Percentiles rank a stretch among this genome's conserved stretches.
Conservation (phyloP, 2,329 filamentous ascomycete species). For the Monilinia fructigena region DNA sequence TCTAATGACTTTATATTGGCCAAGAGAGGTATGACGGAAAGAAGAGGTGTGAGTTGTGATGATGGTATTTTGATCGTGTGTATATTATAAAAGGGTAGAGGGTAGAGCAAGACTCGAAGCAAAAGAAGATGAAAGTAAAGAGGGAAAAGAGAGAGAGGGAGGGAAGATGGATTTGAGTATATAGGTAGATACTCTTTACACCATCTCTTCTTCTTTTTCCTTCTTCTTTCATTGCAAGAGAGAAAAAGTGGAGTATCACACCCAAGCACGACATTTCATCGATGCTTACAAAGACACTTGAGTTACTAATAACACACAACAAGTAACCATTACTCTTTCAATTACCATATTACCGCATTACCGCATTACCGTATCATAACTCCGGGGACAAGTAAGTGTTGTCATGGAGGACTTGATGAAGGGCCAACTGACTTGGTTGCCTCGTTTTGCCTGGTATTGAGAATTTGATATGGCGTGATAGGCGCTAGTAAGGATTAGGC, state of each 20-base stretch:
- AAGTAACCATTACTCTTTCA: not conserved
- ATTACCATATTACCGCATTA: not conserved
- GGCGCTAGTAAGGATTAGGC: constrained; percentile 20
- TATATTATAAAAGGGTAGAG: not conserved
- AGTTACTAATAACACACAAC: not conserved
- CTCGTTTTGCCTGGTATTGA: not conserved
- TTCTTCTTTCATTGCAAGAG: not conserved
- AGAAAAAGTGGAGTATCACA: constrained; percentile 11
- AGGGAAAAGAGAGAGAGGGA: not conserved
- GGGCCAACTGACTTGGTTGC: not conserved
- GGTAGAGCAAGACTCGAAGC: not conserved
- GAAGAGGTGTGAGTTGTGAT: not conserved
- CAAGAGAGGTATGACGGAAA: not conserved
- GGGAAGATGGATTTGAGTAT: constrained; percentile 15
- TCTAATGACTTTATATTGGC: not conserved
- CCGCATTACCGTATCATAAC: not conserved
- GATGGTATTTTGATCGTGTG: constrained; percentile 1
- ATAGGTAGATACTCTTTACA: not conserved
- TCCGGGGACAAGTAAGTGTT: not conserved
- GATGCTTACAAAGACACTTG: constrained; percentile 9
- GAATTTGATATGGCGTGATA: constrained; percentile 23
- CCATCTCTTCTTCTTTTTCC: not conserved
- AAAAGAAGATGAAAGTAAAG: not conserved
- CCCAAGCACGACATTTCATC: constrained; percentile 23
- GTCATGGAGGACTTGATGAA: not conserved